phyloP scores from a whole-genome alignment of 2,329 filamentous ascomycete genomes.

The Penicillium digitatum region DNA sequence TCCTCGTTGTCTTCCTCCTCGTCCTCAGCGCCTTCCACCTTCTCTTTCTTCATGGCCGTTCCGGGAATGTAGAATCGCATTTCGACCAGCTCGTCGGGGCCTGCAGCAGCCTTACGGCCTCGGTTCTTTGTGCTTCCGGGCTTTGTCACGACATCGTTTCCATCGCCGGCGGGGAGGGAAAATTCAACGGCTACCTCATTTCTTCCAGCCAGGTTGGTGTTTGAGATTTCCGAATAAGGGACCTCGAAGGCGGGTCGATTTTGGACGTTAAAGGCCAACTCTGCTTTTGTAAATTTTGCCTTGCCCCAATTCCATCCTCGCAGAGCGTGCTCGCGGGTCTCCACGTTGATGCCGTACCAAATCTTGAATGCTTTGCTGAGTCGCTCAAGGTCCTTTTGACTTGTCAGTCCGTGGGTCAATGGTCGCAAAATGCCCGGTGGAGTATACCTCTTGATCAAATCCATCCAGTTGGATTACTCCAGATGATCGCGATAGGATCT shows the following conservation, averaged over 20 bases:
- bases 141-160: slow-evolving; percentile 68
- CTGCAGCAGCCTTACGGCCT: slow-evolving; percentile 85
- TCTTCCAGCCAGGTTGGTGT: slow-evolving; percentile 94
- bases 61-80: slow-evolving; percentile 99
- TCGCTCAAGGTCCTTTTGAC: slow-evolving; percentile 73
- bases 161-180: slow-evolving; percentile 67
- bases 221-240: slow-evolving; percentile 94
- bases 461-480: slow-evolving; percentile 91
- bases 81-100: slow-evolving; percentile 89
- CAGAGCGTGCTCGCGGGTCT: slow-evolving; percentile 88
- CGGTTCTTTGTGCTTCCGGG: slow-evolving; percentile 66
- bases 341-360: slow-evolving; percentile 92
- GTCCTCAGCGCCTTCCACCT: slow-evolving; percentile 57
- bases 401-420: slow-evolving; percentile 13
- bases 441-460: slow-evolving; percentile 73
- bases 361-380: slow-evolving; percentile 91
- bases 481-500: slow-evolving; percentile 78
- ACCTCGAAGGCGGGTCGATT: slow-evolving; percentile 96
- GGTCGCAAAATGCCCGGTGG: not conserved
- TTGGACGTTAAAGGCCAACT: slow-evolving; percentile 93
- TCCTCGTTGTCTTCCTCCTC: slow-evolving; percentile 69
- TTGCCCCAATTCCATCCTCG: slow-evolving; percentile 99
- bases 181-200: slow-evolving; percentile 98
- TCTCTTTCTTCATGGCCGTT: slow-evolving; percentile 68
- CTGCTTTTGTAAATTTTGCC: slow-evolving; percentile 90